These are phyloP conservation scores for Trypanosoma congolense DNA, from an alignment of 208 protist genomes.

Conservation along the genomic window DNA sequence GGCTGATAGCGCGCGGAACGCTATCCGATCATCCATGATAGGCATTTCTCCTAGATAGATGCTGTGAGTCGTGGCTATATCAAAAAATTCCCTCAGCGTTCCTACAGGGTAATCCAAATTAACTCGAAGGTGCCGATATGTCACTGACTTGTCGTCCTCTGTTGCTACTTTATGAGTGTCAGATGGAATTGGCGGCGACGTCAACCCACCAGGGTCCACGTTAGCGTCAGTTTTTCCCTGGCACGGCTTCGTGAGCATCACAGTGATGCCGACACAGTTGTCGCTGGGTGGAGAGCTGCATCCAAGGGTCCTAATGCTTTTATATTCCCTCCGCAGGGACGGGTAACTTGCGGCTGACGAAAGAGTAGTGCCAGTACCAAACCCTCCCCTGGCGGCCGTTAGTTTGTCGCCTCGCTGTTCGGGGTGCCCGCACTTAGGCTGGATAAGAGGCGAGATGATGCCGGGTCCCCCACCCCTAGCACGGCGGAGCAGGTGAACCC, in stretches of 20 bases:
- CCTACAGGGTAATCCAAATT: conserved; percentile 40
- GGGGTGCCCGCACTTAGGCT: background rate
- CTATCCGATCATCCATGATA: conserved; percentile 21
- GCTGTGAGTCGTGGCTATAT: conserved; percentile 15
- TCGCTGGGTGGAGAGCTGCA: background rate
- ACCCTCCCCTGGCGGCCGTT: background rate
- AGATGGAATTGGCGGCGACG: background rate
- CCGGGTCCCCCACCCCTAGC: background rate
- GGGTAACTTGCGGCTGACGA: background rate
- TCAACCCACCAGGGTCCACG: background rate
- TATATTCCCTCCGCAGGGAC: background rate
- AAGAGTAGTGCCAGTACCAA: background rate
- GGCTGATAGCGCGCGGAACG: conserved; percentile 11
- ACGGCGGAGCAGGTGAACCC: background rate
- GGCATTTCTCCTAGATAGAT: conserved; percentile 24
- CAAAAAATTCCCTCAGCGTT: conserved; percentile 57
- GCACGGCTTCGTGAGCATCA: background rate
- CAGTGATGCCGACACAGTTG: background rate
- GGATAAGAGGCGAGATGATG: background rate
- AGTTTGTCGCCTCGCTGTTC: background rate
- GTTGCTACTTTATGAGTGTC: background rate
- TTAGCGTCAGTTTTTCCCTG: background rate
- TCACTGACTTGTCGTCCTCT: background rate
- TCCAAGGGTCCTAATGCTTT: background rate
- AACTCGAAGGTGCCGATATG: conserved; percentile 41